Conservation (phyloP, 1,139 yeast genomes). For the Schwanniomyces etchellsii region DNA sequence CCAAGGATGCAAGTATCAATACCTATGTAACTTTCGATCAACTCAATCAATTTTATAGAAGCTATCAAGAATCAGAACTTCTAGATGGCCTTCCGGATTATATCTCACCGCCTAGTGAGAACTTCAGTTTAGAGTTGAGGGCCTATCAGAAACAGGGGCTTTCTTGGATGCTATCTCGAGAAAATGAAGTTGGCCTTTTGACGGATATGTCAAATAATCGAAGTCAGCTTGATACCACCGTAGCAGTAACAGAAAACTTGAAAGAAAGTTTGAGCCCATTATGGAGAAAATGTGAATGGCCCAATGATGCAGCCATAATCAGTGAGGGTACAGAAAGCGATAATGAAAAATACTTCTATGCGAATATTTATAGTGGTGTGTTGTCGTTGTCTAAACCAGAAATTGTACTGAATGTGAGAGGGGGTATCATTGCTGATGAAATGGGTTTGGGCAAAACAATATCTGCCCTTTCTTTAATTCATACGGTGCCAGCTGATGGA, state of each 20-base stretch:
- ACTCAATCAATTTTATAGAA: constrained; percentile 65
- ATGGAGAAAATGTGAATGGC: constrained; percentile 83
- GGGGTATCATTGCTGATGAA: constrained; percentile 95
- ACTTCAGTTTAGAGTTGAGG: constrained; percentile 54
- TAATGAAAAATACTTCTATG: constrained; percentile 47
- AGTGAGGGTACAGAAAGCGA: constrained; percentile 12
- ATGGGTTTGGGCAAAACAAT: constrained; percentile 97
- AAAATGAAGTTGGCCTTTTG: constrained; percentile 44
- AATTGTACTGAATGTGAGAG: constrained; percentile 51
- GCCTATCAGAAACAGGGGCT: constrained; percentile 77
- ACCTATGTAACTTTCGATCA: constrained; percentile 68
- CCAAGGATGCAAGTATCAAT: too few species aligned
- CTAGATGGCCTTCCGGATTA: constrained; percentile 54
- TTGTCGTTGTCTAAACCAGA: constrained; percentile 65
- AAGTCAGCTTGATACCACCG: neutral
- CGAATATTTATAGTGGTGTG: constrained; percentile 80
- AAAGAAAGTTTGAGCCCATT: constrained; percentile 61
- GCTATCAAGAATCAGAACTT: constrained; percentile 52
- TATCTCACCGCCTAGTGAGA: constrained; percentile 47
- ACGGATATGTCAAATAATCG: constrained; percentile 23
- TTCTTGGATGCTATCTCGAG: constrained; percentile 75
- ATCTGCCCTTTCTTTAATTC: constrained; percentile 69
- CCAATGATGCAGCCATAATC: constrained; percentile 36
- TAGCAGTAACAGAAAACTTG: constrained; percentile 20
- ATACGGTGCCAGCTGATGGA: constrained; percentile 53